Base-by-base conservation (phyloP, 2,329 filamentous ascomycete genomes). In the Fusarium buxicola region DNA sequence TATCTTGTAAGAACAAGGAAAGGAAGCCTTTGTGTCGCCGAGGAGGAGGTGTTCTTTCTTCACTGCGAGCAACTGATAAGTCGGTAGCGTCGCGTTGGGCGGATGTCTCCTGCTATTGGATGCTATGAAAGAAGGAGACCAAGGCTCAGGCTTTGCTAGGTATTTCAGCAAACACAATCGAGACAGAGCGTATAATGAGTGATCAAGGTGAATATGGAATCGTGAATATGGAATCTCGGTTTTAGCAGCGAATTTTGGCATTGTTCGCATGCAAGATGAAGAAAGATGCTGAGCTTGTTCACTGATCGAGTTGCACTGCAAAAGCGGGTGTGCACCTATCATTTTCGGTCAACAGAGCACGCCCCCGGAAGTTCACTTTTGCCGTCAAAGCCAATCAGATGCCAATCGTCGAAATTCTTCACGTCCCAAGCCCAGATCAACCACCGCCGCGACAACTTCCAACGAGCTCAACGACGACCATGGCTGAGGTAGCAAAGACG, bases 401-500 rank as follows among this genome's bases (percentile, higher is more conserved):
- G 59, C 52, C 56, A 62, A 51, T 35, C 52, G 51, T 65, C 60
- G 69, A 72, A 72, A 71, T 72, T 72, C 70, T 72, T 71, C 69
- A 69, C 69, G 55, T 60, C 54, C 44, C 55, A 62, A 58, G n/a
- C n/a, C n/a, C n/a, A 58, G 21, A 21, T 59, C 66, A 60, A 69
- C 44, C 39, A 69, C 44, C 39, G 55, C 65, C 58, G 66, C 63
- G 58, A 68, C 51, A 65, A 66, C 61, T 55, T 63, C 63, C 46
- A 56, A 60, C 45, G 59, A 61, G 57, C 57, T 49, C 54, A 65
- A 62, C 62, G 49, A 65, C 63, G 69, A 73, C 64, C 58, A 81
- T 81, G 78, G 75, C 78, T 34, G 73, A 76, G 60, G 73, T 73
- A 74, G 76, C 73, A 32, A 77, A 75, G 65, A 73, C 68, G 43